Base-by-base conservation (phyloP, 2,329 filamentous ascomycete species). In the Xylaria sp. region DNA sequence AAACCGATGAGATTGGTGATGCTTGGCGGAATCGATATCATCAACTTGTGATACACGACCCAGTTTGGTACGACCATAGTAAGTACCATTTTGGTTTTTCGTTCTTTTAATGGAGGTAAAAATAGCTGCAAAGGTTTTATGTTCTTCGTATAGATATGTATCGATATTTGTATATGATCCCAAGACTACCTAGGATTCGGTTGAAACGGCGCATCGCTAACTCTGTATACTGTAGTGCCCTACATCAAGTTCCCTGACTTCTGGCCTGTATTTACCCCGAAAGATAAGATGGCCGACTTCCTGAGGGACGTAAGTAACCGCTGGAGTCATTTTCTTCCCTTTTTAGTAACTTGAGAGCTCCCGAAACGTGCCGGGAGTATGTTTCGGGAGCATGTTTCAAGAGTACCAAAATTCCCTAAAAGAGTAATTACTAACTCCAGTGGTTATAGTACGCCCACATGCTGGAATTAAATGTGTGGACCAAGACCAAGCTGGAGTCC, bases 191-290 rank as follows among this genome's bases (percentile, higher is more conserved):
- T 1, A 12, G 27, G 6, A 19, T 36, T 58, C 8, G 2, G 4
- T 30, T 24, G 19, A 12, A 5, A 50, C 32, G 6, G 12, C 21
- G 34, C 3, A n/a, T 4, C 19, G 27, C 66, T 71, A 32, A 71
- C 27, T 21, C 27, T 1, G 17, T 3, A n/a, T 32, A 5, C 19
- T 11, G 27, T 50, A 71, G 79, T 90, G 78, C 87, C 89, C 0
- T 92, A 90, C 75, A 74, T 91, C 3, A 80, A 82, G 0, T 91
- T 90, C 71, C 89, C 89, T 0, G 76, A 84, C 0, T 84, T 82
- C 69, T 91, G 89, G 88, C 89, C 89, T 0, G 78, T 90, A 19
- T 92, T 90, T 77, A 91, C 89, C 0, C 89, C 89, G 4, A 90
- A 90, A 71, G 88, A 91, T 76, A 92, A 91, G 72, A 81, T 91